phyloP scores from a whole-genome alignment of 1,284 basidiomycete species.

The Fomitopsis schrenkii region DNA sequence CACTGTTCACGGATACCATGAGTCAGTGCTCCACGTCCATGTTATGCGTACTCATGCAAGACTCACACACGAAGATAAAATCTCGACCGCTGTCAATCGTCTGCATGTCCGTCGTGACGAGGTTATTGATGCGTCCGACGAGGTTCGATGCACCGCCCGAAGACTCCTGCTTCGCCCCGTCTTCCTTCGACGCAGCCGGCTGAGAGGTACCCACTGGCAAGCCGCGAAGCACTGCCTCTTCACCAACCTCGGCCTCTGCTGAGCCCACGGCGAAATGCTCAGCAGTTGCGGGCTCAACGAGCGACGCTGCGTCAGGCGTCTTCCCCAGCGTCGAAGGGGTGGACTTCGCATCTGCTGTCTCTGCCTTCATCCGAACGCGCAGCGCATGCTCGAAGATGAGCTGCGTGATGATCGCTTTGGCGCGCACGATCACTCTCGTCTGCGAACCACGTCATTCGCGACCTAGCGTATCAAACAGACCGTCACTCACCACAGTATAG shows the following conservation, averaged over 20 bases:
- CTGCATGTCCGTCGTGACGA: slow-evolving; percentile 31
- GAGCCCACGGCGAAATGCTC: slow-evolving; percentile 10
- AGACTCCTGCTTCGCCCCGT: slow-evolving; percentile 17
- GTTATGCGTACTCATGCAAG: background rate
- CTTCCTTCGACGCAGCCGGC: background rate
- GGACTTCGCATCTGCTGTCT: slow-evolving; percentile 26
- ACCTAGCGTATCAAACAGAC: background rate
- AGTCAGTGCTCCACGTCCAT: background rate
- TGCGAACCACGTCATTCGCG: slow-evolving; percentile 4
- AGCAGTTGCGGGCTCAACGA: slow-evolving; percentile 12
- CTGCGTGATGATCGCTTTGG: slow-evolving; percentile 64
- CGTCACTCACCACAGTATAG: slow-evolving; percentile 20
- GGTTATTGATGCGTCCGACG: slow-evolving; percentile 46
- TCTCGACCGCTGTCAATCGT: slow-evolving; percentile 32
- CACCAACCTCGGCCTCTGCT: slow-evolving; percentile 4
- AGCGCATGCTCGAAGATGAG: slow-evolving; percentile 70
- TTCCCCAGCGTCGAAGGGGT: slow-evolving; percentile 16
- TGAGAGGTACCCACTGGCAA: slow-evolving; percentile 9
- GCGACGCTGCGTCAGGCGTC: slow-evolving; percentile 26
- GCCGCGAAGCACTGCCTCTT: slow-evolving; percentile 10
- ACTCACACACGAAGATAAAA: slow-evolving; percentile 24
- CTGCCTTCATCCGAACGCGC: slow-evolving; percentile 61
- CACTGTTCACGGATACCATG: slow-evolving; percentile 14
- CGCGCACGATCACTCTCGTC: slow-evolving; percentile 47
- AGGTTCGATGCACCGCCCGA: slow-evolving; percentile 19